These are phyloP conservation scores for Apostasia shenzhenica DNA, from an alignment of 106 monocot genomes.

Conservation along the genomic window DNA sequence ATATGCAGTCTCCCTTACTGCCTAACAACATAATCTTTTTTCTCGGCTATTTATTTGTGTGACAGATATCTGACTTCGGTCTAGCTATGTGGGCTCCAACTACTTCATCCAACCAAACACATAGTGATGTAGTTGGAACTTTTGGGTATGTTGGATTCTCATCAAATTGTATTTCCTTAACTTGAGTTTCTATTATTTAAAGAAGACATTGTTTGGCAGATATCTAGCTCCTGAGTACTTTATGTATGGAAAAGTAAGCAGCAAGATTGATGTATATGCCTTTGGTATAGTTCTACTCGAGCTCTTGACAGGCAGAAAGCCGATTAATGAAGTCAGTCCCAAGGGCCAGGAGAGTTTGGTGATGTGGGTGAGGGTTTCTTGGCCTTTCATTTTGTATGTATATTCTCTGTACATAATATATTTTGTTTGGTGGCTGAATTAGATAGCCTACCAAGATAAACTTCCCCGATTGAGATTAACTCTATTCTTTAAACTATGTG, in stretches of 20 bases:
- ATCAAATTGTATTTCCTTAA: neutral
- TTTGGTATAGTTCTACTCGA: constrained; percentile 93
- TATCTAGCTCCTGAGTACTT: constrained; percentile 93
- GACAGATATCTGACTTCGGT: constrained; percentile 21
- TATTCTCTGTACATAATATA: too few species aligned
- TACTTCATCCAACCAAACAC: constrained; percentile 8
- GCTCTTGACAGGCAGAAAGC: constrained; percentile 74
- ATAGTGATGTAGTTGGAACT: constrained; percentile 20
- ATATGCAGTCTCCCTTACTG: too few species aligned
- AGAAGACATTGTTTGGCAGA: constrained; percentile 15
- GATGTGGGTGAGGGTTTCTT: constrained; percentile 68
- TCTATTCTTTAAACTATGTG: too few species aligned
- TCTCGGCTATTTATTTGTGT: neutral
- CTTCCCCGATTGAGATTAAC: too few species aligned
- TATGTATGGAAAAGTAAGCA: constrained; percentile 84
- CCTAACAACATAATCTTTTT: neutral
- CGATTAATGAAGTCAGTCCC: constrained; percentile 46
- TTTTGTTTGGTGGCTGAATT: too few species aligned
- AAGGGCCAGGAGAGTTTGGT: constrained; percentile 82
- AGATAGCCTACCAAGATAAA: too few species aligned
- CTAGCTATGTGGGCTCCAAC: constrained; percentile 24
- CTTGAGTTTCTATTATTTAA: neutral
- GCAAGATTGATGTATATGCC: constrained; percentile 84
- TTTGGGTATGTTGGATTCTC: constrained; percentile 20
- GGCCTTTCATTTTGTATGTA: too few species aligned